Conservation (phyloP, 2,329 filamentous ascomycete species). For the Chaetomium sp. region DNA sequence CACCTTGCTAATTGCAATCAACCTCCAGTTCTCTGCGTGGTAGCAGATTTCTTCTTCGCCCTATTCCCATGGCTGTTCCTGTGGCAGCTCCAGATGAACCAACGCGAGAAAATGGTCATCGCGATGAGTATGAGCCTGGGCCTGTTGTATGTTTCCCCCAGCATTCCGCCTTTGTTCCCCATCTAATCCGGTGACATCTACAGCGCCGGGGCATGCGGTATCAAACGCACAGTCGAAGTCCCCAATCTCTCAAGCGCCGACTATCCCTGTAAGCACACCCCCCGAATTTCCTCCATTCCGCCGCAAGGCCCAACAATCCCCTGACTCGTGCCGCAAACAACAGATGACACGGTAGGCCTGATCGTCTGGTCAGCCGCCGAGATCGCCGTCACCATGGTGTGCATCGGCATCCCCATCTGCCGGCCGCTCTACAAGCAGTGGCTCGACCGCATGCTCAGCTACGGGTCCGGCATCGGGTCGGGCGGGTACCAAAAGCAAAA, state of each 20-base stretch:
- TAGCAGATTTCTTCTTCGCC: slow-evolving; percentile 5
- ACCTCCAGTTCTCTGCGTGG: slow-evolving; percentile 1
- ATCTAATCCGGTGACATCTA: neutral
- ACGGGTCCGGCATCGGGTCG: neutral
- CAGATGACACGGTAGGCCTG: slow-evolving; percentile 6
- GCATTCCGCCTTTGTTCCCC: neutral
- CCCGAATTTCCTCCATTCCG: neutral
- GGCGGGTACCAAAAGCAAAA: slow-evolving; percentile 4
- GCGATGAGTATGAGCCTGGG: neutral
- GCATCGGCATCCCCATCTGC: slow-evolving; percentile 11
- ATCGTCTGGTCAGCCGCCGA: slow-evolving; percentile 35
- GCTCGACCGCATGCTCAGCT: neutral
- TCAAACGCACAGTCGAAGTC: slow-evolving; percentile 23
- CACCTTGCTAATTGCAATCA: neutral
- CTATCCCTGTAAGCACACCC: slow-evolving; percentile 22
- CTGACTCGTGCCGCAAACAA: neutral
- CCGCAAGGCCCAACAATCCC: neutral
- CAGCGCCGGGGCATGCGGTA: slow-evolving; percentile 30
- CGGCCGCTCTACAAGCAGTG: slow-evolving; percentile 11
- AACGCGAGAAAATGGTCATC: slow-evolving; percentile 7
- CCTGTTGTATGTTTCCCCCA: neutral
- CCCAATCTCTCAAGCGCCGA: slow-evolving; percentile 23
- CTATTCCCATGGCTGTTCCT: slow-evolving; percentile 3
- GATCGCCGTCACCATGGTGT: slow-evolving; percentile 29
- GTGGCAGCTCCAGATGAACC: slow-evolving; percentile 7